Evolutionary conservation across 2,329 filamentous ascomycete species (phyloP), one percentile per base, ranked within the genome.

Genomic region (Pyricularia pennisetigena): DNA sequence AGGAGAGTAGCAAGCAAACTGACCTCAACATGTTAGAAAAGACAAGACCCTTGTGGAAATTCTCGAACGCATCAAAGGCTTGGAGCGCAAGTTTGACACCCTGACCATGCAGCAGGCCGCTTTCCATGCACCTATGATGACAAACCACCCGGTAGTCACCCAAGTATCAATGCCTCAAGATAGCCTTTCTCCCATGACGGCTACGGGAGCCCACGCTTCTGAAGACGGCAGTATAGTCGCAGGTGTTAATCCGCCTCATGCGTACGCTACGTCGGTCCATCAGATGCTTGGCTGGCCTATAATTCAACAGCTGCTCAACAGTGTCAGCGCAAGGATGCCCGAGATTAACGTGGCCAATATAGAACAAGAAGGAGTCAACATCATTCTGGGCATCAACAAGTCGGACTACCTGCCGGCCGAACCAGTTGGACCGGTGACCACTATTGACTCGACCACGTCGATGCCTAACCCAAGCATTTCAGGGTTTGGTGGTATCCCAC

Each of bases 41-140:
- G 86, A 88, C 74, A 87, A 85, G 75, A 88, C 85, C 2, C 78
- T 88, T 71, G 81, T 86, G 61, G 84, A 88, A 72, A 88, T 88
- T 67, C 78, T 88, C 32, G 84, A 87, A 65, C 80, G 82, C 12
- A 77, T 88, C 67, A 84, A 82, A 70, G 79, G 76, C 67, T 77
- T 88, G 63, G 85, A 88, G 73, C 79, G 74, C 67, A 88, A 87
- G 74, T 80, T 88, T 71, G 85, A 88, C 71, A 75, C 71, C 66
- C 68, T 82, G 32, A 74, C 72, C 68, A 67, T 75, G 66, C 75
- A 73, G 66, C 75, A 64, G 6, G 16, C 54, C 24, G n/a, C 32
- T 35, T 67, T 67, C 12, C 30, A 59, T 26, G 2, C 66, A 14
- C 64, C 54, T 28, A 61, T 63, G 65, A n/a, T 7, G 16, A 26